Conservation (phyloP, 768 basidiomycete species). For the Suillus alpinus region DNA sequence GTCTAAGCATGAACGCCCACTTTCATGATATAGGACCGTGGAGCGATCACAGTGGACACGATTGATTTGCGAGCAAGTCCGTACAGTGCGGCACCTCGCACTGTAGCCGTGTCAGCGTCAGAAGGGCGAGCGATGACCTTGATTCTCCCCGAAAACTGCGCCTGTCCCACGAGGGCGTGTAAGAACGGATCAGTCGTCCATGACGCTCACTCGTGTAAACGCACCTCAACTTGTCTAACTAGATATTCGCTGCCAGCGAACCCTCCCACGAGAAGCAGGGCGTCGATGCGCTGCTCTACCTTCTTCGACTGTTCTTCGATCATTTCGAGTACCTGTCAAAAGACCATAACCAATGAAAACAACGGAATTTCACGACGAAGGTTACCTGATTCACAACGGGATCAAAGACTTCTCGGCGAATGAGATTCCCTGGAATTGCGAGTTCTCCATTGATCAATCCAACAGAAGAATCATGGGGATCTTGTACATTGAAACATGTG, state of each 20-base stretch:
- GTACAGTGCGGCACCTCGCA: slow-evolving; percentile 86
- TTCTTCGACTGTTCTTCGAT: slow-evolving; percentile 73
- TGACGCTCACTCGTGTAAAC: slow-evolving; percentile 20
- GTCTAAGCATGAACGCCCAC: slow-evolving; percentile 32
- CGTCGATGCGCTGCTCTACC: slow-evolving; percentile 73
- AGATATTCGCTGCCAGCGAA: slow-evolving; percentile 87
- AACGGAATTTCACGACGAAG: slow-evolving; percentile 10
- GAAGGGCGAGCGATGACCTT: slow-evolving; percentile 77
- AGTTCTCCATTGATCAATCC: slow-evolving; percentile 83
- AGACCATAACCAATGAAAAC: slow-evolving; percentile 8
- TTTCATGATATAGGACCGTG: slow-evolving; percentile 86
- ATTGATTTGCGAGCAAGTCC: slow-evolving; percentile 73
- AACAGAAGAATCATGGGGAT: slow-evolving; percentile 75
- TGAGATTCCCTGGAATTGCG: slow-evolving; percentile 73
- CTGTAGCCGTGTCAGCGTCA: slow-evolving; percentile 86
- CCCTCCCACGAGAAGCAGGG: slow-evolving; percentile 85
- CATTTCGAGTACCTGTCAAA: slow-evolving; percentile 64
- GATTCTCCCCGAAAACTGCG: slow-evolving; percentile 63
- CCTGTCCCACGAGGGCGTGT: slow-evolving; percentile 37
- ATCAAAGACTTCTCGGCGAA: slow-evolving; percentile 84
- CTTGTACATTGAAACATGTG: slow-evolving; percentile 86
- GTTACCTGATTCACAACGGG: slow-evolving; percentile 78
- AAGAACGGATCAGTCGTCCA: slow-evolving; percentile 10
- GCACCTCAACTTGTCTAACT: slow-evolving; percentile 72
- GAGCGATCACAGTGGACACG: slow-evolving; percentile 80